Conservation (phyloP, 371 early-diverging fungal genomes). For the Umbelopsis sp. region DNA sequence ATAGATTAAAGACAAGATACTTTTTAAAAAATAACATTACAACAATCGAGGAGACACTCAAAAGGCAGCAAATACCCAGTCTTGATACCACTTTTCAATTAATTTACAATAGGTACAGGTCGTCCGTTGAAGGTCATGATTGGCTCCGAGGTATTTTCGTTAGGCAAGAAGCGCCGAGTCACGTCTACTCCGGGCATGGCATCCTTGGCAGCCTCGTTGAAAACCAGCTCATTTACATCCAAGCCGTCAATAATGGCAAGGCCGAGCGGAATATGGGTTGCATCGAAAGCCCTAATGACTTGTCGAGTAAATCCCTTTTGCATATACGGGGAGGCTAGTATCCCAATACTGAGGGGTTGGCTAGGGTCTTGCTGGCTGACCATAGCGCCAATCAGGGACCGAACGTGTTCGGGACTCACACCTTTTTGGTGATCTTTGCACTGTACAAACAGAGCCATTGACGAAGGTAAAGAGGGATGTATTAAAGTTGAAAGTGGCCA, state of each 20-base stretch:
- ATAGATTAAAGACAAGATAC: no score
- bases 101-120: neutral
- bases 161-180: slow-evolving; percentile 21
- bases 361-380: slow-evolving; percentile 14
- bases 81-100: neutral
- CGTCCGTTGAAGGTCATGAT: slow-evolving; percentile 15
- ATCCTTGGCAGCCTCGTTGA: slow-evolving; percentile 34
- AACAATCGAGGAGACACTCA: no score
- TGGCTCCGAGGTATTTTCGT: slow-evolving; percentile 16
- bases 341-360: slow-evolving; percentile 28
- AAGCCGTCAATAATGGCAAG: slow-evolving; percentile 34
- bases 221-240: slow-evolving; percentile 36
- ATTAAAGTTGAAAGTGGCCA: slow-evolving; percentile 31
- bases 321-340: slow-evolving; percentile 30
- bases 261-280: slow-evolving; percentile 36
- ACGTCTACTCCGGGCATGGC: slow-evolving; percentile 26
- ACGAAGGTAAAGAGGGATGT: slow-evolving; percentile 5
- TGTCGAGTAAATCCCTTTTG: slow-evolving; percentile 37
- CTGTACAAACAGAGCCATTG: slow-evolving; percentile 30
- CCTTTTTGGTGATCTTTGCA: slow-evolving; percentile 46
- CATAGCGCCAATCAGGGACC: slow-evolving; percentile 40
- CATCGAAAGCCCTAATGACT: slow-evolving; percentile 31
- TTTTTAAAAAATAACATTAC: no score
- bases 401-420: slow-evolving; percentile 47
- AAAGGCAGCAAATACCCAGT: no score